Evolutionary conservation across 2,329 filamentous ascomycete species (phyloP), one percentile per base, ranked within the genome.

Genomic region (Reticulascus tulasneorum): DNA sequence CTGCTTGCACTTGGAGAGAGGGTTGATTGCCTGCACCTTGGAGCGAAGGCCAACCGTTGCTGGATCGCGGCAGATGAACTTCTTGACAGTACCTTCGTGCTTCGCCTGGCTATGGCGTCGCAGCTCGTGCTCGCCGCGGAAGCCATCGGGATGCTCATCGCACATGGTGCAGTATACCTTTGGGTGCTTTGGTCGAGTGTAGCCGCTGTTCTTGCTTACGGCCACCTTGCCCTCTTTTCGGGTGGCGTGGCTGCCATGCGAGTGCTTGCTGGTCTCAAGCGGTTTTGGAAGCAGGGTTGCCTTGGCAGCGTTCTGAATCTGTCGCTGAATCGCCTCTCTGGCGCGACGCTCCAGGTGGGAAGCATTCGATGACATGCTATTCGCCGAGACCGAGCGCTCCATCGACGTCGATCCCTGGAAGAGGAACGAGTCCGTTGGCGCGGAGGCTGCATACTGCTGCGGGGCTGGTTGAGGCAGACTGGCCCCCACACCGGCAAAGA

Each of bases 91-190:
- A 9, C 43, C 49, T 39, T 67, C 66, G 58, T 97, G 91, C 46
- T 86, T 77, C 22, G 70, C 65, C 26, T 75, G 75, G 35, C 72
- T 72, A 48, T 88, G 84, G 13, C 84, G 73, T 27, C 79, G 75
- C 18, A 87, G 73, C 58, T 95, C 89, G 55, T 94, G 89, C 17
- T 90, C 85, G 35, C 89, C 89, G 22, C 89, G 80, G 60, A 94
- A 94, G 28, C 86, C 88, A 13, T 84, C 76, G 0, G 82, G 82
- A 34, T 86, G 76, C 37, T 86, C 80, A 33, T 73, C 72, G 63
- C 88, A 95, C 40, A 76, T 64, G 2, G 63, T 56, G 57, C 89
- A 94, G 53, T 75, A 76, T 43, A 86, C 79, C 58, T 85, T 87
- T 23, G 77, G 75, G 42, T 85, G 81, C 49, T 77, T 77, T 18